A percentile compares a stretch with the other conserved stretches of the same genome.
Evolutionary conservation across 345 rosid genomes (phyloP).

Genomic region (Diplotaxis tenuifolia): DNA sequence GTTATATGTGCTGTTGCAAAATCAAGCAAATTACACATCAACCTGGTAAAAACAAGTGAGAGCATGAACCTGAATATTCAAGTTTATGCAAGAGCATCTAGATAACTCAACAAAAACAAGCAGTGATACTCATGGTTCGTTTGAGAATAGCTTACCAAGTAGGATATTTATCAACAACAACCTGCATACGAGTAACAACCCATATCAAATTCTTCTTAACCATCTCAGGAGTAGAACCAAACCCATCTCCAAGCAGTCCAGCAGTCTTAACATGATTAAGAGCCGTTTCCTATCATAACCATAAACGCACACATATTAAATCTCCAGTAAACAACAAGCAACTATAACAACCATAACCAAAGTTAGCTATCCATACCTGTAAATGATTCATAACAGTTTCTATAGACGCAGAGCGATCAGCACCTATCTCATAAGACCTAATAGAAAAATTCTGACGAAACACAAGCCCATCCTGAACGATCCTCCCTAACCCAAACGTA

Average conservation of each 20-base stretch:
- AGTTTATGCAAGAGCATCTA: too few relatives aligned
- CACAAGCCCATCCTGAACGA: constrained; percentile 90
- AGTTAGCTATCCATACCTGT: constrained; percentile 50
- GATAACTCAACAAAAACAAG: too few relatives aligned
- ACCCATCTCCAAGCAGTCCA: constrained; percentile 89
- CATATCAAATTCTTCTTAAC: constrained; percentile 83
- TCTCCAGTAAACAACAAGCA: background rate
- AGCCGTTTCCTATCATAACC: constrained; percentile 75
- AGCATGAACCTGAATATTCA: too few relatives aligned
- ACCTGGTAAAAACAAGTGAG: too few relatives aligned
- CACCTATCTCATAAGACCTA: constrained; percentile 97
- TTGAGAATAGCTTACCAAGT: constrained; percentile 62
- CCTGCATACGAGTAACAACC: constrained; percentile 95
- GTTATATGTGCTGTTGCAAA: background rate
- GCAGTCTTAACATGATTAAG: constrained; percentile 84
- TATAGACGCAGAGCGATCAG: constrained; percentile 95
- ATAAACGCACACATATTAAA: background rate
- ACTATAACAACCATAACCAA: background rate
- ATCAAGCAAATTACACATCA: too few relatives aligned
- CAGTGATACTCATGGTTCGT: background rate
- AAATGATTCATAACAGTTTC: constrained; percentile 96
- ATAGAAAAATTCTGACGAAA: constrained; percentile 88
- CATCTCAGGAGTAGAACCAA: constrained; percentile 99
- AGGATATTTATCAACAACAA: constrained; percentile 86
- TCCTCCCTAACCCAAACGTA: constrained; percentile 80